phyloP scores from a whole-genome alignment of 805 yeast species.

The Ogataea paraovalis region DNA sequence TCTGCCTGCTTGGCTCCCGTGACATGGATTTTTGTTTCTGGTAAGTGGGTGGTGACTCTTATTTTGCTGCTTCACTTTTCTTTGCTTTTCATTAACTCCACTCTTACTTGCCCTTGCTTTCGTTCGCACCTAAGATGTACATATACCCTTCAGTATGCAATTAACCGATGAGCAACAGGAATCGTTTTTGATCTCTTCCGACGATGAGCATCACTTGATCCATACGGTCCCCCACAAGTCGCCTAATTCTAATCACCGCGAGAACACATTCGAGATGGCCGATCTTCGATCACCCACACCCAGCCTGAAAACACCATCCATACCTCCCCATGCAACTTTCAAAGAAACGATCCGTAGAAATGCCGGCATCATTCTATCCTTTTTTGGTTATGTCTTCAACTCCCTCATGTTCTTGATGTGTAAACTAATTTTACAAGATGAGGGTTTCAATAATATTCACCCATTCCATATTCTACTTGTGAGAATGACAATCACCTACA shows the following conservation, averaged over 20 bases:
- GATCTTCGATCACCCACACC: neutral
- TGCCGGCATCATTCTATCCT: conserved; percentile 50
- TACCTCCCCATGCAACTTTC: conserved; percentile 39
- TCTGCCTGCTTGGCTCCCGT: neutral
- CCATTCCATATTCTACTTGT: conserved; percentile 64
- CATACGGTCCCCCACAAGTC: neutral
- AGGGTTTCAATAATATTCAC: conserved; percentile 45
- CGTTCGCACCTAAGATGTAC: neutral
- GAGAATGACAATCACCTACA: conserved; percentile 64
- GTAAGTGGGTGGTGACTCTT: neutral
- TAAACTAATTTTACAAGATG: conserved; percentile 59
- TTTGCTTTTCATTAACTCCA: neutral
- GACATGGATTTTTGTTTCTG: neutral
- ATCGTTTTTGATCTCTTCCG: neutral
- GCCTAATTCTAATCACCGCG: too few relatives aligned
- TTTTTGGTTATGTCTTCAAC: conserved; percentile 62
- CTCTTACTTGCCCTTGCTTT: neutral
- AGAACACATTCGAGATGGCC: neutral
- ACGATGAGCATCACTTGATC: neutral
- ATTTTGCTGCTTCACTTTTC: neutral
- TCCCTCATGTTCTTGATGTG: conserved; percentile 67
- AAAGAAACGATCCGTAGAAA: conserved; percentile 24
- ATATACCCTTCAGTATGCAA: neutral
- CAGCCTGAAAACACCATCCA: neutral
- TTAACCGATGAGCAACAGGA: neutral